phyloP scores from a whole-genome alignment of 345 rosid genomes.

The Diplotaxis tenuifolia region DNA sequence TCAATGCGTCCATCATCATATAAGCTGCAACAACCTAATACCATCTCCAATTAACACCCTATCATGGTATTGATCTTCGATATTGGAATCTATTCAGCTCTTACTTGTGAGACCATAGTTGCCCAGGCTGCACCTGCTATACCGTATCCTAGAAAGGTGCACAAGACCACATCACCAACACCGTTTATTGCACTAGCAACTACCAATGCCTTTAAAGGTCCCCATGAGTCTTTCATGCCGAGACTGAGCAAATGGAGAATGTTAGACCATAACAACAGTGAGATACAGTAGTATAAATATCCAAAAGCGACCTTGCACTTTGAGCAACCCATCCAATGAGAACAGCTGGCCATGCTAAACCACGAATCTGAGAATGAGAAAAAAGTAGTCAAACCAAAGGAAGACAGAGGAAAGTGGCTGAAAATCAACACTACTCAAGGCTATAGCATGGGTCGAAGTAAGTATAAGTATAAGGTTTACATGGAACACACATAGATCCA shows the following conservation, averaged over 20 bases:
- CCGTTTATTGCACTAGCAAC: conserved; percentile 73
- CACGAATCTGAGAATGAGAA: conserved; percentile 58
- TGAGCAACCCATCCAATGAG: conserved; percentile 92
- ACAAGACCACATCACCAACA: conserved; percentile 70
- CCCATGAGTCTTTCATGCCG: conserved; percentile 99
- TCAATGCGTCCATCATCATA: conserved; percentile 78
- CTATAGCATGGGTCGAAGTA: not conserved
- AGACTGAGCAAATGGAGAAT: conserved; percentile 45
- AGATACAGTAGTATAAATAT: not conserved
- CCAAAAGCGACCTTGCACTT: conserved; percentile 77
- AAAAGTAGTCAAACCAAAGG: not conserved
- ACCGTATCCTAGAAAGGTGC: conserved; percentile 75
- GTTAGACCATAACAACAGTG: conserved; percentile 11
- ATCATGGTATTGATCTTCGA: not conserved
- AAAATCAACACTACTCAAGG: not conserved
- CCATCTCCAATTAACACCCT: conserved; percentile 20
- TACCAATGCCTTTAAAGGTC: conserved; percentile 83
- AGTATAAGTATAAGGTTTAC: not conserved
- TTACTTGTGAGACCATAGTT: conserved; percentile 89
- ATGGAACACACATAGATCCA: not conserved
- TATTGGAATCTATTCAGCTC: conserved; percentile 19
- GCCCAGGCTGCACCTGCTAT: conserved; percentile 99
- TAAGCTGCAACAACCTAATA: conserved; percentile 72
- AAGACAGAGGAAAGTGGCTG: not conserved
- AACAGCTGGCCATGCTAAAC: conserved; percentile 92